Base-by-base conservation (phyloP, 345 rosid species). In the Gossypium australe region DNA sequence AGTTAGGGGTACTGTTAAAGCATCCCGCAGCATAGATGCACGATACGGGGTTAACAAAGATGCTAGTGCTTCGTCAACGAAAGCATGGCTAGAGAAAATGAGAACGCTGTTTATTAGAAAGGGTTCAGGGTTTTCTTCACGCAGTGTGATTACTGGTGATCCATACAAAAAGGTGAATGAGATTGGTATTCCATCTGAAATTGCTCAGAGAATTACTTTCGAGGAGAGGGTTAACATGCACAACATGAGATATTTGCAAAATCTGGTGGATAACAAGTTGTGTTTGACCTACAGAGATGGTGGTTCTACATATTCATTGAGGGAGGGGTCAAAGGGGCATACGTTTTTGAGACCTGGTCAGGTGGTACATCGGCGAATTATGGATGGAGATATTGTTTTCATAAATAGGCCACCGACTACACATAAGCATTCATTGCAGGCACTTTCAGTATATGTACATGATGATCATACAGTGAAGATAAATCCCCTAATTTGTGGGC, bases 401-500 rank as follows among this genome's bases (percentile, higher is more conserved):
- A 87, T 94, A 34, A 92, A 94, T 76, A 84, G 98, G 75, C 98
- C 98, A 7, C 98, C 98, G 1, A 94, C 98, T 13, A 94, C 97
- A 0, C 98, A 94, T 74, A 92, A 94, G 75, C 98, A 94, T 79
- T 92, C 98, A 3, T 73, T 94, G 16, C 98, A 92, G 81, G 98
- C 98, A 4, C 89, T 94, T 25, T 88, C 92, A 9, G 97, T 89
- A 2, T 94, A 94, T 84, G 84, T 92, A 20, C 98, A 94, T 48
- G 95, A 92, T 61, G 98, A 91, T 75, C 97, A 94, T 81, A 87
- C 94, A 0, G 98, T 94, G 55, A 94, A 94, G 84, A 92, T 94
- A 9, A 94, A 94, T 74, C 98, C 97, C 48, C 77, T 94, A 14
- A 94, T 94, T 59, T 94, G 98, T 82, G 86, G 92, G 47, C 98